A percentile compares a stretch with the other conserved stretches of the same genome.
Evolutionary conservation across 1,139 yeast species (phyloP).

Genomic region (Spathaspora sp.): DNA sequence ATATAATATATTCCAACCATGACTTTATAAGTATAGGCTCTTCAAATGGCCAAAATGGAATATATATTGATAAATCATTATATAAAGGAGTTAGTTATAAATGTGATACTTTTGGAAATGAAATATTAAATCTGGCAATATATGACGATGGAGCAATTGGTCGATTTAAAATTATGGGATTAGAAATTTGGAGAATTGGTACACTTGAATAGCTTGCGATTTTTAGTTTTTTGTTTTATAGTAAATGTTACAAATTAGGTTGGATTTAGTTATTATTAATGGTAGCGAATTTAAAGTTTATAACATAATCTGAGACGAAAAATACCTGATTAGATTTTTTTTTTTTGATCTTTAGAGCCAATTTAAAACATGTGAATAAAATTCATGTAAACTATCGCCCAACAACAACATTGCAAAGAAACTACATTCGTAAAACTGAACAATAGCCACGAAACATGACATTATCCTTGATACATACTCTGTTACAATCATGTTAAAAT

Average conservation of each 20-base stretch:
- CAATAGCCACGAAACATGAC: too few species aligned
- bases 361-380: neutral
- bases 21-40: constrained; percentile 85
- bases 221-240: neutral
- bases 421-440: too few species aligned
- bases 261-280: neutral
- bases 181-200: constrained; percentile 87
- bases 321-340: neutral
- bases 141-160: constrained; percentile 44
- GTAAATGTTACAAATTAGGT: neutral
- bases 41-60: constrained; percentile 85
- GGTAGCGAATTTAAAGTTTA: neutral
- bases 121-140: constrained; percentile 47
- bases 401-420: too few species aligned
- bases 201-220: constrained; percentile 11
- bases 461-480: too few species aligned
- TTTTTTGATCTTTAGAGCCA: neutral
- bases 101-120: constrained; percentile 90
- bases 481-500: too few species aligned
- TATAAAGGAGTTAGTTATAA: constrained; percentile 74
- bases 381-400: too few species aligned
- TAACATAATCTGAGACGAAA: neutral
- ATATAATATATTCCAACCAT: constrained; percentile 77
- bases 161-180: constrained; percentile 69
- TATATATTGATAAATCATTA: constrained; percentile 80